These are phyloP conservation scores for Wallacemonas rigidus DNA, from an alignment of 208 protist genomes.

Conservation along the genomic window DNA sequence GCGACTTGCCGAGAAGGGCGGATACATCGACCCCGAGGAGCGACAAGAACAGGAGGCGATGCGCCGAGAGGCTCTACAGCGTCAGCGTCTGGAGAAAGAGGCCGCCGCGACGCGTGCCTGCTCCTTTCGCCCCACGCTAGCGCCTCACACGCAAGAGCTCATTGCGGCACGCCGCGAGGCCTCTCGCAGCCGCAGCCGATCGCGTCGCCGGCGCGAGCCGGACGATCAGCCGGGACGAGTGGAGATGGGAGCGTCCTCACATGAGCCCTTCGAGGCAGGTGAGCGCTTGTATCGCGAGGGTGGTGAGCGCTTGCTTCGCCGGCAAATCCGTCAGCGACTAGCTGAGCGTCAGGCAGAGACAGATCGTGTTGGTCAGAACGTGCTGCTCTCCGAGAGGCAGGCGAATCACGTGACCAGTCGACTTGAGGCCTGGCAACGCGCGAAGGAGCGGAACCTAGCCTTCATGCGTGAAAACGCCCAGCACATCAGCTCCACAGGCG, in stretches of 20 bases:
- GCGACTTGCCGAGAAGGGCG: constrained; percentile 20
- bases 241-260: constrained; percentile 4
- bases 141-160: constrained; percentile 39
- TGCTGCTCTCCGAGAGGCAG: constrained; percentile 35
- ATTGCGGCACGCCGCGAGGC: constrained; percentile 20
- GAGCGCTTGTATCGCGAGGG: constrained; percentile 83
- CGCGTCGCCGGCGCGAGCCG: neutral
- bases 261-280: constrained; percentile 56
- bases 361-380: constrained; percentile 41
- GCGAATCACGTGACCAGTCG: constrained; percentile 43
- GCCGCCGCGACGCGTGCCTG: constrained; percentile 34
- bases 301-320: constrained; percentile 66
- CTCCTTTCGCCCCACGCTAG: constrained; percentile 66
- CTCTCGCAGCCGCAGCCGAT: constrained; percentile 13
- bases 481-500: neutral
- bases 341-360: constrained; percentile 29
- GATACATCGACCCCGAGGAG: constrained; percentile 37
- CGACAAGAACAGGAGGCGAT: constrained; percentile 31
- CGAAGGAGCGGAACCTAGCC: constrained; percentile 33
- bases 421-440: constrained; percentile 55
- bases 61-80: constrained; percentile 35
- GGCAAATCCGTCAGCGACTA: constrained; percentile 67
- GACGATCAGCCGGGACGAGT: neutral
- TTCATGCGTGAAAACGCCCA: constrained; percentile 33
- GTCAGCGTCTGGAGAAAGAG: constrained; percentile 36